A percentile compares a stretch with the other conserved stretches of the same genome.
phyloP scores from a whole-genome alignment of 2,329 filamentous ascomycete species.

The Blastomyces percursus region DNA sequence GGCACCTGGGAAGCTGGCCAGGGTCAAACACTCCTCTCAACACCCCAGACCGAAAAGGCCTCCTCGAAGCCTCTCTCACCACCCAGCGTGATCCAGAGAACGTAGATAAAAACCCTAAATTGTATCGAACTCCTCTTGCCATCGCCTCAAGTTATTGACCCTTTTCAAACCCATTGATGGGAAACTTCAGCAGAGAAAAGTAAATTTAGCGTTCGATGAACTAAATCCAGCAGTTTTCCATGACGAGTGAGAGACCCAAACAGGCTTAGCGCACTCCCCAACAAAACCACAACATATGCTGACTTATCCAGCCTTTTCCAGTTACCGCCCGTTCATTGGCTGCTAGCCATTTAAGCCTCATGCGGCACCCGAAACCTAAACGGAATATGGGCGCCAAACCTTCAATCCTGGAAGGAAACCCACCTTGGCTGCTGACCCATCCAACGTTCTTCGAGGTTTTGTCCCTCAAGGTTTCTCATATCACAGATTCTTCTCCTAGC shows the following conservation, averaged over 20 bases:
- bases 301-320: not conserved
- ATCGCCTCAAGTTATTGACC: too few relatives aligned
- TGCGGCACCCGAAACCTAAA: not conserved
- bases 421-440: not conserved
- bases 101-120: too few relatives aligned
- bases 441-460: too few relatives aligned
- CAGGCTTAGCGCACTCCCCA: not conserved
- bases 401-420: not conserved
- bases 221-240: not conserved
- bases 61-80: too few relatives aligned
- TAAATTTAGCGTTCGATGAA: not conserved
- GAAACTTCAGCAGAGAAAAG: too few relatives aligned
- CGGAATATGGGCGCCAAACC: not conserved
- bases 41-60: too few relatives aligned
- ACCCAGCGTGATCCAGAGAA: too few relatives aligned
- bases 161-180: too few relatives aligned
- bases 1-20: not conserved
- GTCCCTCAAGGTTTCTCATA: too few relatives aligned
- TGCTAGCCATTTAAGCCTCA: not conserved
- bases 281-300: not conserved
- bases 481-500: too few relatives aligned
- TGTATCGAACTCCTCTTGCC: too few relatives aligned
- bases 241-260: not conserved
- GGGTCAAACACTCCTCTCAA: too few relatives aligned
- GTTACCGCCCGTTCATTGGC: not conserved